Evolutionary conservation across 2,329 filamentous ascomycete species (phyloP).

Genomic region (Talaromyces funiculosus): DNA sequence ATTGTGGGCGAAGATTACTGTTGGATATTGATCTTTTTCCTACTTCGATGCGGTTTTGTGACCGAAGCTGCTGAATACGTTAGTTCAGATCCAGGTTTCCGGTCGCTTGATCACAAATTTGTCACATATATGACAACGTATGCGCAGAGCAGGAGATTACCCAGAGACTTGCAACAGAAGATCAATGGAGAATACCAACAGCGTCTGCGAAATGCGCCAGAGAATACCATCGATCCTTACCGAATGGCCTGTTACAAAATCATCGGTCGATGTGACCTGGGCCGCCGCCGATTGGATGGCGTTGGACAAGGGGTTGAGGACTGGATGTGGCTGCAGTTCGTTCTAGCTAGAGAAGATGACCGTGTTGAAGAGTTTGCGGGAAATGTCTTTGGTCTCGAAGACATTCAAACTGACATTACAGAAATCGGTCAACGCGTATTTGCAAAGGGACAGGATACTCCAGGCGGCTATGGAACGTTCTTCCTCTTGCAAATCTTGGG

Average conservation of each 20-base stretch:
- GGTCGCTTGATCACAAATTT: conserved; percentile 86
- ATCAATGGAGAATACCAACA: conserved; percentile 89
- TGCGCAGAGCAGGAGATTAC: conserved; percentile 70
- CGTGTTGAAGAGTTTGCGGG: conserved; percentile 57
- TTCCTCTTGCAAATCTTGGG: conserved; percentile 88
- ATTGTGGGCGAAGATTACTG: conserved; percentile 75
- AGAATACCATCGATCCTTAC: conserved; percentile 87
- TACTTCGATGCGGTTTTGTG: conserved; percentile 78
- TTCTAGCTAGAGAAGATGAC: conserved; percentile 56
- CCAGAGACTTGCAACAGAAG: conserved; percentile 72
- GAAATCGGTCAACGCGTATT: conserved; percentile 93
- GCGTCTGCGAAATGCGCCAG: conserved; percentile 73
- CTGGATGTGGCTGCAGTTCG: conserved; percentile 63
- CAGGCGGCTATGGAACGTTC: conserved; percentile 77
- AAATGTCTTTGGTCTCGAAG: conserved; percentile 57
- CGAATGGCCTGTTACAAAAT: conserved; percentile 98
- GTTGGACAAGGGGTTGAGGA: conserved; percentile 59
- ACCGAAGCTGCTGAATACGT: conserved; percentile 84
- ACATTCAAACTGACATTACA: conserved; percentile 71
- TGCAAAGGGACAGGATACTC: conserved; percentile 71
- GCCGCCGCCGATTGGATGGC: conserved; percentile 51
- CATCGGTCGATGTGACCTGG: conserved; percentile 69
- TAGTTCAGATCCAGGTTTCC: conserved; percentile 71
- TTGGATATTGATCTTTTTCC: conserved; percentile 91
- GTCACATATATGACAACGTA: conserved; percentile 82